Conservation (phyloP, 441 rosid genomes). For the Capsella rubella region DNA sequence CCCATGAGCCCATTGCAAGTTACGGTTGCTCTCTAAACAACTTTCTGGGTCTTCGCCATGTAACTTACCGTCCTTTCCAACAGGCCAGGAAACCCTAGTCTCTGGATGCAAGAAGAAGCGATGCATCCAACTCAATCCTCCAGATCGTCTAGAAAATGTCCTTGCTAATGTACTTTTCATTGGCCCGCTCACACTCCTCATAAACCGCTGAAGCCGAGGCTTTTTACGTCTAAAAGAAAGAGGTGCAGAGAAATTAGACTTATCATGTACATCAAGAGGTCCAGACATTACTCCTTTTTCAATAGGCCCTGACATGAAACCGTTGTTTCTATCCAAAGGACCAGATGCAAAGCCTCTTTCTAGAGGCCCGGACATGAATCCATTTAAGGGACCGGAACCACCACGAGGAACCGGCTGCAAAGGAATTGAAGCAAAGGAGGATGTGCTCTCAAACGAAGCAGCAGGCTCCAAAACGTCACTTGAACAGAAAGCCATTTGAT, state of each 20-base stretch:
- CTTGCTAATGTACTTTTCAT: conserved; percentile 77
- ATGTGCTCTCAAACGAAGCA: conserved; percentile 94
- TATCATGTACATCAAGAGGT: conserved; percentile 82
- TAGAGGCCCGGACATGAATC: conserved; percentile 94
- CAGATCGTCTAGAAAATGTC: conserved; percentile 81
- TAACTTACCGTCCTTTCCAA: conserved; percentile 66
- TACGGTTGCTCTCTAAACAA: conserved; percentile 65
- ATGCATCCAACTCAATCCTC: conserved; percentile 80
- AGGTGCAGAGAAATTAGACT: conserved; percentile 91
- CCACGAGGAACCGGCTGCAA: conserved; percentile 88
- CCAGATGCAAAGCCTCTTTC: conserved; percentile 94
- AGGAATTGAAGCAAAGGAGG: conserved; percentile 91
- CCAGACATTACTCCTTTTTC: conserved; percentile 97
- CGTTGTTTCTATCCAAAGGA: conserved; percentile 82
- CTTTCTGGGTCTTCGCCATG: conserved; percentile 62
- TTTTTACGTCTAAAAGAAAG: conserved; percentile 69
- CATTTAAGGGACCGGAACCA: conserved; percentile 79
- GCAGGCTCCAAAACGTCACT: conserved; percentile 86
- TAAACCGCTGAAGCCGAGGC: conserved; percentile 68
- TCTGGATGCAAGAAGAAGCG: conserved; percentile 80
- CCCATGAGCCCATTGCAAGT: conserved; percentile 99
- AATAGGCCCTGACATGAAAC: conserved; percentile 96
- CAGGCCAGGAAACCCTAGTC: conserved; percentile 73
- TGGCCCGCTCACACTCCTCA: conserved; percentile 95
- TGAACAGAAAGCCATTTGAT: conserved; percentile 72